Percentiles rank a stretch among this genome's conserved stretches.
Evolutionary conservation across 2,329 filamentous ascomycete genomes (phyloP).

Genomic region (Sphaceloma murrayae): DNA sequence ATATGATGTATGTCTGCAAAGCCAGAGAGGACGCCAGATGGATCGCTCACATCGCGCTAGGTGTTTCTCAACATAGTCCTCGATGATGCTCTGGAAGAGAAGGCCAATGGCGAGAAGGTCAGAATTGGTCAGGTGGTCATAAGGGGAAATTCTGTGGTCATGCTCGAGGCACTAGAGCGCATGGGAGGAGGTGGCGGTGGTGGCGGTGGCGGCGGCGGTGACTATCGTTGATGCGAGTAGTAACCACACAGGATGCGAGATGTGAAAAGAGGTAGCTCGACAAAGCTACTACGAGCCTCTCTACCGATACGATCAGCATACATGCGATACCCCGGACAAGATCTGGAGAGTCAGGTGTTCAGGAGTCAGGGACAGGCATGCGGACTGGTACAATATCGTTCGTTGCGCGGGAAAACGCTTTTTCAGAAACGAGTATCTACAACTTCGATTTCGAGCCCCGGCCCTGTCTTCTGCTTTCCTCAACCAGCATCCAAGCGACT

Average conservation of each 20-base stretch:
- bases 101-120: conserved; percentile 80
- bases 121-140: conserved; percentile 93
- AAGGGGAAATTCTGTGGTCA: conserved; percentile 94
- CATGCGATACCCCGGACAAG: conserved; percentile 5
- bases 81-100: conserved; percentile 94
- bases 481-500: conserved; percentile 66
- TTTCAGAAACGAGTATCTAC: conserved; percentile 21
- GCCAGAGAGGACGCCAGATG: too few species aligned
- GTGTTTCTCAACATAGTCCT: conserved; percentile 98
- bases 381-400: neutral
- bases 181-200: conserved; percentile 26
- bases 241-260: too few species aligned
- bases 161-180: conserved; percentile 60
- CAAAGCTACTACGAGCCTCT: too few species aligned
- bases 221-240: neutral
- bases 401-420: neutral
- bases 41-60: conserved; percentile 39
- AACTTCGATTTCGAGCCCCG: conserved; percentile 30
- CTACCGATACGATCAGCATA: too few species aligned
- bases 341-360: conserved; percentile 5
- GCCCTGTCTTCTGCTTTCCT: conserved; percentile 32
- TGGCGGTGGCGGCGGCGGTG: neutral
- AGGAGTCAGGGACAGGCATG: neutral
- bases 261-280: too few species aligned
- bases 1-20: conserved; percentile 89